Evolutionary conservation across 495 filamentous ascomycete genomes (phyloP), one percentile per base, ranked within the genome.

Genomic region (Penicillium cinerascens): DNA sequence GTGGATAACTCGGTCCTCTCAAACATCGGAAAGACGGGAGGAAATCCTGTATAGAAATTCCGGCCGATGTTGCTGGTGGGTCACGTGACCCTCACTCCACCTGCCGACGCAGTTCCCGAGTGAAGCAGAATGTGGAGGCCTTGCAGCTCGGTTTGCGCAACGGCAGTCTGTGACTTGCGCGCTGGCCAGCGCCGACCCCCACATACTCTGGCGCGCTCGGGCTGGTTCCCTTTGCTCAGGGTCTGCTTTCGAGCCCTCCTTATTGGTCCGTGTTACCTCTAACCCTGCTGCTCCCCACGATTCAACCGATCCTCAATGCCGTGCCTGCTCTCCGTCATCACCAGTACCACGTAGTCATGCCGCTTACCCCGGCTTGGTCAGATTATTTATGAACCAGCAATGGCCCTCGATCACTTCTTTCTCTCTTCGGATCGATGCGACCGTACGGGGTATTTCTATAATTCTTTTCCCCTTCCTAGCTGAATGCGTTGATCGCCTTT

Each of bases 241-340:
- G 51, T 18, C 44, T 38, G 39, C 17, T 36, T 42, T 54, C 10
- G 38, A 7, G 0, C 8, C 2, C 21, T 17, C 6, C 29, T 58
- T 33, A 65, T 65, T 65, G 60, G 63, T 35, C 15, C 5, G 6
- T 39, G 39, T 37, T 27, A 18, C 22, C 41, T 49, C 23, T 33
- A 8, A 10, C 13, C 20, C 35, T 40, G 29, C 22, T 47, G 27
- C 47, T 61, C 65, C 51, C 65, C 66, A 63, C 58, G 62, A 67
- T 71, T 60, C 63, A 69, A 55, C 70, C 70, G 68, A 73, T 44
- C 37, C 58, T 65, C 63, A 73, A 61, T 75, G 70, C 72, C 72
- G 72, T 70, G 64, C 52, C 67, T 64, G 60, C 35, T 60, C 69
- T 57, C 65, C 67, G 65, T 60, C 53, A 42, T 37, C 45, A 55